Percentiles rank a stretch among this genome's conserved stretches.
Conservation (phyloP, 176 grass and related monocot species). For the Oryza brachyantha region DNA sequence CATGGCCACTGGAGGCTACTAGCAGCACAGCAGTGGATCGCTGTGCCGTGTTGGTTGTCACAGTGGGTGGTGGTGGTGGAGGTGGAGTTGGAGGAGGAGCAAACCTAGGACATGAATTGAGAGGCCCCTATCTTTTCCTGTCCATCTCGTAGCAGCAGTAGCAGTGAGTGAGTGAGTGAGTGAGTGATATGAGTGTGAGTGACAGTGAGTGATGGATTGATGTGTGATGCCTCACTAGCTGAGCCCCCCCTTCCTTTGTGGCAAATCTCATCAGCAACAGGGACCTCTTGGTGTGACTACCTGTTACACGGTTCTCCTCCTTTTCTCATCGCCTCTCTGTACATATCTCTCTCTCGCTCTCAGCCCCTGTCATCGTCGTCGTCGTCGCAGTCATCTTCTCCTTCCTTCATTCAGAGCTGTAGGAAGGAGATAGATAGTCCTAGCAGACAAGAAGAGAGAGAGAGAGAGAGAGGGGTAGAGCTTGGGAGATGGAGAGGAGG, state of each 20-base stretch:
- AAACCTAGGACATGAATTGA: slow-evolving; percentile 63
- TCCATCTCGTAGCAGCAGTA: slow-evolving; percentile 25
- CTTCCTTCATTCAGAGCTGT: not conserved
- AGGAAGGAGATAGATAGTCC: not conserved
- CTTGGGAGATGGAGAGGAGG: slow-evolving; percentile 43
- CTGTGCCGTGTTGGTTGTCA: not conserved
- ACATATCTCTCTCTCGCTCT: not conserved
- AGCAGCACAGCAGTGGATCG: not conserved
- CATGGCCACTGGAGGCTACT: not conserved
- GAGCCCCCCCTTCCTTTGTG: not conserved
- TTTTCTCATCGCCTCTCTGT: not conserved
- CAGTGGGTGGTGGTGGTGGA: not conserved
- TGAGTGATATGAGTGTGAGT: not conserved
- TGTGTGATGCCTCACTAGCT: slow-evolving; percentile 53
- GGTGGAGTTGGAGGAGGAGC: not conserved
- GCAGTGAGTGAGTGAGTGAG: not conserved
- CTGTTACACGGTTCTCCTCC: not conserved
- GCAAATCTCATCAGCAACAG: slow-evolving; percentile 51
- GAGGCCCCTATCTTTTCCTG: slow-evolving; percentile 60
- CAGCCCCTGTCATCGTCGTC: not conserved
- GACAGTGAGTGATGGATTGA: slow-evolving; percentile 35
- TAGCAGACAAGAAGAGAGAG: not conserved
- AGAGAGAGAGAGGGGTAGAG: not conserved
- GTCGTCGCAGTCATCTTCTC: not conserved
- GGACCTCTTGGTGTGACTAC: slow-evolving; percentile 37